Percentiles rank a stretch among this genome's conserved stretches.
phyloP scores from a whole-genome alignment of 345 rosid species.

The Garcia nutans region DNA sequence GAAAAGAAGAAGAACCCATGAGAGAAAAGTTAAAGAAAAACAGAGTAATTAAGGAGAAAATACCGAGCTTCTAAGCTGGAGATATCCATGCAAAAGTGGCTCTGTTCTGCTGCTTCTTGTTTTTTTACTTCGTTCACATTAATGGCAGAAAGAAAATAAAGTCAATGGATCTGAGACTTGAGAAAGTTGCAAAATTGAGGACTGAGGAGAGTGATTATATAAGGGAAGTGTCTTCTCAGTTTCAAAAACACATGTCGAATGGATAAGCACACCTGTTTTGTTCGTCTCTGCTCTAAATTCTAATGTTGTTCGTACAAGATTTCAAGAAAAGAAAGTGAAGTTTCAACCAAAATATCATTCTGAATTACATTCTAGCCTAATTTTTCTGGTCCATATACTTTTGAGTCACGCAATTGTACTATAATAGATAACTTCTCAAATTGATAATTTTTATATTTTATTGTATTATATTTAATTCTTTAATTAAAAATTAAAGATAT shows the following conservation, averaged over 20 bases:
- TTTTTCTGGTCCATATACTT: no score
- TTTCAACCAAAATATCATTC: no score
- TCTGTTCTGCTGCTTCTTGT: not conserved
- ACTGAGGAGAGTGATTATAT: not conserved
- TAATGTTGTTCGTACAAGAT: no score
- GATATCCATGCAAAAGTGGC: conserved; percentile 17
- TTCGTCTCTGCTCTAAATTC: no score
- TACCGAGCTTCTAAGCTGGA: conserved; percentile 32
- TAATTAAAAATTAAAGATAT: no score
- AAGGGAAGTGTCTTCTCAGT: conserved; percentile 20
- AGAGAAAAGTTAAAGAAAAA: not conserved
- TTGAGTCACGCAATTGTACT: no score
- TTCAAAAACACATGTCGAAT: not conserved
- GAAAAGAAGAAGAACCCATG: not conserved
- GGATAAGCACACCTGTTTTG: conserved; percentile 10
- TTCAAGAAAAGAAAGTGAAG: no score
- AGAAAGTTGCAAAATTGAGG: not conserved
- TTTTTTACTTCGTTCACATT: not conserved
- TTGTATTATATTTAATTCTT: no score
- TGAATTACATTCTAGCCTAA: no score
- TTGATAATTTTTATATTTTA: no score
- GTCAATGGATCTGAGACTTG: not conserved
- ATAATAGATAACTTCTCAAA: no score
- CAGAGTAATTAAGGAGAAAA: not conserved
- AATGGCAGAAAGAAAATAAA: not conserved